Evolutionary conservation across 1,139 yeast genomes (phyloP).

Genomic region (Taiozyma sp.): DNA sequence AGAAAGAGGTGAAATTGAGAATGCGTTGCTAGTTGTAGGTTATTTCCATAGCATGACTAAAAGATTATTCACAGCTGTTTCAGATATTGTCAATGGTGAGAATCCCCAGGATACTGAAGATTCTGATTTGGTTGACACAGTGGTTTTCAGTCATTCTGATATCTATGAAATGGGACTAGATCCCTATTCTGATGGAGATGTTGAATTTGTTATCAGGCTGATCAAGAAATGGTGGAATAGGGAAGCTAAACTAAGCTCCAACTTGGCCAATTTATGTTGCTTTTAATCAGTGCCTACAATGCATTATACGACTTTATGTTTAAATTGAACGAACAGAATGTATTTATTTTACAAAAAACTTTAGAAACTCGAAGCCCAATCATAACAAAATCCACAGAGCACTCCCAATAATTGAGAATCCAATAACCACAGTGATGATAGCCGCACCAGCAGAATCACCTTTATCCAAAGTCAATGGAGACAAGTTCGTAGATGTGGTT

Average conservation of each 20-base stretch:
- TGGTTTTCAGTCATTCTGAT: slow-evolving; percentile 42
- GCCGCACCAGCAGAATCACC: slow-evolving; percentile 90
- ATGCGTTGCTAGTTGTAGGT: slow-evolving; percentile 39
- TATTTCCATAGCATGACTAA: slow-evolving; percentile 51
- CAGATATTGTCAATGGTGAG: slow-evolving; percentile 25
- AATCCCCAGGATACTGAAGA: slow-evolving; percentile 3
- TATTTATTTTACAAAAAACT: background rate
- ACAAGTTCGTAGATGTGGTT: slow-evolving; percentile 29
- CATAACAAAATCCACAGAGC: slow-evolving; percentile 70
- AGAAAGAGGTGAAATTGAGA: slow-evolving; percentile 26
- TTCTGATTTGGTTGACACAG: slow-evolving; percentile 3
- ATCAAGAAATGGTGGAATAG: slow-evolving; percentile 54
- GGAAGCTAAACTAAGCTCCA: slow-evolving; percentile 32
- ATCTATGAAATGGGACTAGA: slow-evolving; percentile 71
- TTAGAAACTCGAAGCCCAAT: background rate
- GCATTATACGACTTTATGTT: background rate
- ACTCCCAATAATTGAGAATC: slow-evolving; percentile 58
- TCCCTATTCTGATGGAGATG: slow-evolving; percentile 58
- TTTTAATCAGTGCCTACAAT: slow-evolving; percentile 10
- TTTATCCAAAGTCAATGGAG: slow-evolving; percentile 45
- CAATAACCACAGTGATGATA: slow-evolving; percentile 72
- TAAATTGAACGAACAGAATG: background rate
- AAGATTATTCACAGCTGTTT: slow-evolving; percentile 27
- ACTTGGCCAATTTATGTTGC: slow-evolving; percentile 32
- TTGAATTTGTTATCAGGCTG: slow-evolving; percentile 50